phyloP scores from a whole-genome alignment of 257 asterid species.

The Anisodus acutangulus region DNA sequence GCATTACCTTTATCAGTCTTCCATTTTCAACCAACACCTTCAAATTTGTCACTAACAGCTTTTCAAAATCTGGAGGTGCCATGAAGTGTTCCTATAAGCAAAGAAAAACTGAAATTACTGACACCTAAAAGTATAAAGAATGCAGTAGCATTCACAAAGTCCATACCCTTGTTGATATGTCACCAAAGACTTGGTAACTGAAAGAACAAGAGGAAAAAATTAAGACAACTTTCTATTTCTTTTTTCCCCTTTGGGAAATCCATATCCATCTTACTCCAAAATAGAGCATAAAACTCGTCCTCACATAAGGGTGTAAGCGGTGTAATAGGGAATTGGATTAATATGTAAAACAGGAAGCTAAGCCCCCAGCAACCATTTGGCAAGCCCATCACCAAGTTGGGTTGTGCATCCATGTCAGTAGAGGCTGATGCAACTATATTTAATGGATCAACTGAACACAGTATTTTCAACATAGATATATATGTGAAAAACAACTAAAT shows the following conservation, averaged over 20 bases:
- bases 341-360: neutral
- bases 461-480: neutral
- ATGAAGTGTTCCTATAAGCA: conserved; percentile 61
- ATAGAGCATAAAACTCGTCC: neutral
- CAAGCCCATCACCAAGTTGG: neutral
- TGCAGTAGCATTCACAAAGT: neutral
- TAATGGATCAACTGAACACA: neutral
- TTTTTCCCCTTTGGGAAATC: neutral
- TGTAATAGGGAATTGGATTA: neutral
- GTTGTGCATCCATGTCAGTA: neutral
- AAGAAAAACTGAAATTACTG: neutral
- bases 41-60: conserved; percentile 59
- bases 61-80: conserved; percentile 65
- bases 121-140: neutral
- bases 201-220: neutral
- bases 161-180: neutral
- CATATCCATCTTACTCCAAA: neutral
- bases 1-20: conserved; percentile 69
- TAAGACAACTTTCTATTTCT: neutral
- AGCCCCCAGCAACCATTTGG: neutral
- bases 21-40: conserved; percentile 70
- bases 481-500: no score
- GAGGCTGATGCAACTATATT: neutral
- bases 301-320: neutral
- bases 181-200: neutral